Base-by-base conservation (phyloP, 1,139 yeast genomes). In the Magnusiomyces tetraspermus region DNA sequence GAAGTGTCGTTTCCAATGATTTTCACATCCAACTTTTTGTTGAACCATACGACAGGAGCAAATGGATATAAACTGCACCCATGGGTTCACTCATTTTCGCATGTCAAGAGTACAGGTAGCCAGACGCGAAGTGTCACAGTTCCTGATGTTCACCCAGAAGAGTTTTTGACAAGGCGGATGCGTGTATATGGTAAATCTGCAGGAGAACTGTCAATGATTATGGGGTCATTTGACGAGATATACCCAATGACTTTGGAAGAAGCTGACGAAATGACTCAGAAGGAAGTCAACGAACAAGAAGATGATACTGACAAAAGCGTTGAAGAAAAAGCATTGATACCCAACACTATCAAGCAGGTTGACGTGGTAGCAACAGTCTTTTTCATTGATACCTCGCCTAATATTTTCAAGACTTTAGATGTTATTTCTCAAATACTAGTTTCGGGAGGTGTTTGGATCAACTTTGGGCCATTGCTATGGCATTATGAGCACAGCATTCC, bases 401-500 rank as follows among this genome's bases (percentile, higher is more conserved):
- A 88, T 62, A 72, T 88, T 21, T 73, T 87, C 45, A 86, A 83
- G 51, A 87, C 88, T 56, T 57, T 89, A 46, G 76, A 74, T 53
- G 71, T 87, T 0, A 77, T 89, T 0, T 64, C 72, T 21, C 73
- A 80, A 57, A 71, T 79, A 22, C 64, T 87, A 53, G 71, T 71
- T 48, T 65, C 71, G 0, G 77, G 77, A 5, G 95, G 94, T 0
- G 59, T 70, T 15, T 88, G 96, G 96, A 73, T 87, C 53, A 89
- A 89, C 65, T 79, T 83, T 61, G 97, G 96, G 0, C 96, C 96
- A 0, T 69, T 88, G 28, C 67, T 85, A 51, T 88, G 96, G 94
- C 96, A 89, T 67, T 83, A 78, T 63, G 96, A 86, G 61, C 79
- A 78, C 52, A 79, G 77, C 26, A 57, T 63, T 57, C 68, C 66